phyloP scores from a whole-genome alignment of 805 yeast genomes.

The Candida pseudoglaebosa region DNA sequence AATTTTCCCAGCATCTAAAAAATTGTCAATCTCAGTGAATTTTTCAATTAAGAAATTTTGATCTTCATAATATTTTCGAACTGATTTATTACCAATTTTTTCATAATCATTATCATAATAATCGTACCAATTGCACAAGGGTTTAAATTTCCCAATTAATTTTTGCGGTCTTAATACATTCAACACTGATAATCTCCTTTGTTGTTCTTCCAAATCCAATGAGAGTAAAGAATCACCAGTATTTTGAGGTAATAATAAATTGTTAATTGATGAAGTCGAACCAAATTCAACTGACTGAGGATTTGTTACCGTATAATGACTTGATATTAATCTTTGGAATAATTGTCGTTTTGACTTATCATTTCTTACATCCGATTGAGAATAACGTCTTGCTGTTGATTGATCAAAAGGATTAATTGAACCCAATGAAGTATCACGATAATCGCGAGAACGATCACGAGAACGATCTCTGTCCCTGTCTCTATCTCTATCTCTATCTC shows the following conservation, averaged over 20 bases:
- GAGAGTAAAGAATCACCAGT: constrained; percentile 4
- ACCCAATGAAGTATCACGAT: background rate
- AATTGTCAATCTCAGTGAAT: constrained; percentile 56
- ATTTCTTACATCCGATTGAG: background rate
- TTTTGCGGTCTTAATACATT: constrained; percentile 23
- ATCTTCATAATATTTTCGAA: constrained; percentile 45
- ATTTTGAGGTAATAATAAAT: constrained; percentile 3
- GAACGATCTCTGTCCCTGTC: background rate
- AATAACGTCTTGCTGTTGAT: background rate
- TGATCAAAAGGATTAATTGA: background rate
- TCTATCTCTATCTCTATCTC: background rate
- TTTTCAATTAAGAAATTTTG: constrained; percentile 61
- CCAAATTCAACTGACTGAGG: constrained; percentile 15
- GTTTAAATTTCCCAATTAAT: constrained; percentile 30
- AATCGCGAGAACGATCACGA: background rate
- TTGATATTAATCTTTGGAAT: constrained; percentile 24
- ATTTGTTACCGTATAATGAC: constrained; percentile 28
- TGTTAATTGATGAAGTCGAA: background rate
- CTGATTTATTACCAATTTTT: constrained; percentile 17
- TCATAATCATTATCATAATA: constrained; percentile 13
- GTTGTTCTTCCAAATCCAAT: constrained; percentile 7
- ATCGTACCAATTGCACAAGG: constrained; percentile 30
- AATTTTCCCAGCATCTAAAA: constrained; percentile 64
- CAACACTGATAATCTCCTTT: constrained; percentile 18
- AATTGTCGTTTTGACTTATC: constrained; percentile 16